Conservation (phyloP, 208 protist genomes). For the Trypanosoma vivax region DNA sequence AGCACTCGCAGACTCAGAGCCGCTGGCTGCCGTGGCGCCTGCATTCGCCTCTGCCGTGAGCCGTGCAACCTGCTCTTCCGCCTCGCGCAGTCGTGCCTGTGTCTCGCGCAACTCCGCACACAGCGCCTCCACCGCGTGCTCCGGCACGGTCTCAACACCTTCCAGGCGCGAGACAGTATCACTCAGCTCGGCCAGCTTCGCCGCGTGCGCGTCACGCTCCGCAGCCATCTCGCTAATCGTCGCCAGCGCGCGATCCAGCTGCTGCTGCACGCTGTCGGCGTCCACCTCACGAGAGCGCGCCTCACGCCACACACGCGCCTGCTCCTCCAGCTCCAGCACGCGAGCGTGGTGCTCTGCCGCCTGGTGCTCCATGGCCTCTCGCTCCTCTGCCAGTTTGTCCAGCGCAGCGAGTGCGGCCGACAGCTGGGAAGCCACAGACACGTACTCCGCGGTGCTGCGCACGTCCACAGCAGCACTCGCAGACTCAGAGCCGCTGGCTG, state of each 20-base stretch:
- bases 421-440: not conserved
- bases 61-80: conserved; percentile 6
- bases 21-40: not conserved
- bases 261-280: not conserved
- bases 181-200: no score
- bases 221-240: not conserved
- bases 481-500: not conserved
- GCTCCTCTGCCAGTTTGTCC: conserved; percentile 2
- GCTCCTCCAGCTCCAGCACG: not conserved
- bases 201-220: no score
- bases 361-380: not conserved
- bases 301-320: no score
- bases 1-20: not conserved
- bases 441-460: no score
- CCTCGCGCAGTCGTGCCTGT: no score
- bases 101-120: no score
- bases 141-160: no score
- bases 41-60: conserved; percentile 15
- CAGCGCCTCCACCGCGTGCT: no score
- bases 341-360: not conserved
- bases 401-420: not conserved
- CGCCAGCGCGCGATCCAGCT: conserved; percentile 1
- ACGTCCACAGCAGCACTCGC: not conserved
- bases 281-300: conserved; percentile 1
- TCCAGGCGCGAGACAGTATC: no score